These are phyloP conservation scores for Ceriops zippeliana DNA, from an alignment of 345 rosid genomes.

Conservation along the genomic window DNA sequence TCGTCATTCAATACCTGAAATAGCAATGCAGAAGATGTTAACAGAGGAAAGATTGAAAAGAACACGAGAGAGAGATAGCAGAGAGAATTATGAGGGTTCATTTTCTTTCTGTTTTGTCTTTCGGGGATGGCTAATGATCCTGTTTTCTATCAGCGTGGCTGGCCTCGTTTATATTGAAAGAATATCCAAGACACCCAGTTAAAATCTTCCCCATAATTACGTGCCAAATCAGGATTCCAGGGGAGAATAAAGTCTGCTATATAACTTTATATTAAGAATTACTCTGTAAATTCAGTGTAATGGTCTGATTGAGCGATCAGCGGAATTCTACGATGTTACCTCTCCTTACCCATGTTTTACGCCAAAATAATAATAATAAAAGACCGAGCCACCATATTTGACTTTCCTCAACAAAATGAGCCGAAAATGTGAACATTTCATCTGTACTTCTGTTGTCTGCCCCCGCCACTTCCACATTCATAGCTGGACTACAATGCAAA, in stretches of 20 bases:
- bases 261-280: no score
- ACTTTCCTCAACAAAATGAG: neutral
- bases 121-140: neutral
- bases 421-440: neutral
- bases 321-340: no score
- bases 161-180: neutral
- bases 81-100: conserved; percentile 2
- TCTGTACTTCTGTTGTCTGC: no score
- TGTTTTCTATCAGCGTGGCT: neutral
- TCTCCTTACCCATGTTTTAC: no score
- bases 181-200: no score
- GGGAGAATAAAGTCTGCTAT: no score
- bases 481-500: neutral
- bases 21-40: conserved; percentile 7
- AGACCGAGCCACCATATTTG: neutral
- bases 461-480: neutral
- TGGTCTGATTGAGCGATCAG: no score
- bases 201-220: no score
- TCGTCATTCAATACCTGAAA: conserved; percentile 20
- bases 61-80: neutral
- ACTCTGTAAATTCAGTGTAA: no score
- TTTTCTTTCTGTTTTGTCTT: conserved; percentile 1
- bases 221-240: no score
- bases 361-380: no score
- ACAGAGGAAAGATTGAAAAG: conserved; percentile 15